A percentile compares a stretch with the other conserved stretches of the same genome.
phyloP scores from a whole-genome alignment of 2,329 filamentous ascomycete species.

The Cadophora luteo-olivacea region DNA sequence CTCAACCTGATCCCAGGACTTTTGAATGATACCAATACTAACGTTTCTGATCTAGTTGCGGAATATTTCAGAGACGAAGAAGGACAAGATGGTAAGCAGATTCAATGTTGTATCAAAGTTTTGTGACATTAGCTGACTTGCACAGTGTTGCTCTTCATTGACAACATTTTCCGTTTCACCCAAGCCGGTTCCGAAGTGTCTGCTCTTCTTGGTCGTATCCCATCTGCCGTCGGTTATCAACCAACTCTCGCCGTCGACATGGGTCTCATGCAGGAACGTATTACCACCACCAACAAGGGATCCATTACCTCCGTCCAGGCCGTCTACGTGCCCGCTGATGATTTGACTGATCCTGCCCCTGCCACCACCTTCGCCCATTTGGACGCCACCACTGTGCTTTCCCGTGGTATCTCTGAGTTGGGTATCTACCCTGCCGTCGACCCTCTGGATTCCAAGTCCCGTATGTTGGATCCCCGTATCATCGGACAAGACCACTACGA shows the following conservation, averaged over 20 bases:
- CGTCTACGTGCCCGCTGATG: constrained; percentile 99
- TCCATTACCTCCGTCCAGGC: constrained; percentile 99
- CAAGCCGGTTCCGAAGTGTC: constrained; percentile 99
- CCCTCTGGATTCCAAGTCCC: constrained; percentile 98
- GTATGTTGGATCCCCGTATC: constrained; percentile 99
- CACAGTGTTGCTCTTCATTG: constrained; percentile 95
- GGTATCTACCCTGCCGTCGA: constrained; percentile 99
- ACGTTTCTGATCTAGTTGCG: constrained; percentile 60
- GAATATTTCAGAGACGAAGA: constrained; percentile 81
- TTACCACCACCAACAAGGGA: constrained; percentile 99
- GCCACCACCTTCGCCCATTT: constrained; percentile 99
- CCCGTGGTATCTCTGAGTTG: constrained; percentile 99
- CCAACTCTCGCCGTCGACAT: constrained; percentile 98
- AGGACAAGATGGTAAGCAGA: constrained; percentile 81
- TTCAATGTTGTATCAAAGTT: neutral
- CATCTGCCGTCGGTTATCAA: constrained; percentile 99
- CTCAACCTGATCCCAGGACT: neutral
- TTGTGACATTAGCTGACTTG: constrained; percentile 37
- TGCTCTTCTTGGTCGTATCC: constrained; percentile 98
- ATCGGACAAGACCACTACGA: constrained; percentile 98
- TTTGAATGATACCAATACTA: neutral
- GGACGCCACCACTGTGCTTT: constrained; percentile 99
- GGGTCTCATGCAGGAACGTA: constrained; percentile 99
- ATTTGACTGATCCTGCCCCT: constrained; percentile 99
- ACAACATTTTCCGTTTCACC: constrained; percentile 99